Conservation (phyloP, 306 rosid species). For the Trifolium fragiferum region DNA sequence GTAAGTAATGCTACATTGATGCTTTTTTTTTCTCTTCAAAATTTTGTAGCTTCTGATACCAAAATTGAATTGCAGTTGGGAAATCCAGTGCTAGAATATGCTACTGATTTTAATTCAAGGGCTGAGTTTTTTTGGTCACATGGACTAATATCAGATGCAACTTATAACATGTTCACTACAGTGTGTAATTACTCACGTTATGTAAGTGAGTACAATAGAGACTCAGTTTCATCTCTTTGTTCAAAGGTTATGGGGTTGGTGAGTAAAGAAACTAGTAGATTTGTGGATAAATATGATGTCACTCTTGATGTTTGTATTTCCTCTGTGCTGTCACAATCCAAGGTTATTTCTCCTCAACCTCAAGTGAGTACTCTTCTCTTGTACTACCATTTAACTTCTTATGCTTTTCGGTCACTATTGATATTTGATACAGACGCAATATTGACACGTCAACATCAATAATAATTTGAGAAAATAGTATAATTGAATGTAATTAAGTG, state of each 20-base stretch:
- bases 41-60: neutral
- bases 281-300: slow-evolving; percentile 76
- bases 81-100: slow-evolving; percentile 58
- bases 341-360: slow-evolving; percentile 55
- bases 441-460: neutral
- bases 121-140: slow-evolving; percentile 65
- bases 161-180: slow-evolving; percentile 51
- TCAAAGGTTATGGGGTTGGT: slow-evolving; percentile 70
- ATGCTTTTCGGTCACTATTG: neutral
- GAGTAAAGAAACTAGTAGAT: slow-evolving; percentile 73
- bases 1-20: slow-evolving; percentile 50
- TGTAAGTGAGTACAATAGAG: slow-evolving; percentile 56
- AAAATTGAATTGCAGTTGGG: slow-evolving; percentile 50
- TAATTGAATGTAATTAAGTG: neutral
- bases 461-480: neutral
- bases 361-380: slow-evolving; percentile 47
- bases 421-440: neutral
- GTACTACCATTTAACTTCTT: neutral
- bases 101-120: slow-evolving; percentile 59
- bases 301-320: slow-evolving; percentile 84
- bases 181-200: slow-evolving; percentile 57
- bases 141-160: slow-evolving; percentile 62
- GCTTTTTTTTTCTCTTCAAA: neutral
- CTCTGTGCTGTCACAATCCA: slow-evolving; percentile 70
- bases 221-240: slow-evolving; percentile 54